phyloP scores from a whole-genome alignment of 2,329 filamentous ascomycete genomes.

The Graphilbum sp. region DNA sequence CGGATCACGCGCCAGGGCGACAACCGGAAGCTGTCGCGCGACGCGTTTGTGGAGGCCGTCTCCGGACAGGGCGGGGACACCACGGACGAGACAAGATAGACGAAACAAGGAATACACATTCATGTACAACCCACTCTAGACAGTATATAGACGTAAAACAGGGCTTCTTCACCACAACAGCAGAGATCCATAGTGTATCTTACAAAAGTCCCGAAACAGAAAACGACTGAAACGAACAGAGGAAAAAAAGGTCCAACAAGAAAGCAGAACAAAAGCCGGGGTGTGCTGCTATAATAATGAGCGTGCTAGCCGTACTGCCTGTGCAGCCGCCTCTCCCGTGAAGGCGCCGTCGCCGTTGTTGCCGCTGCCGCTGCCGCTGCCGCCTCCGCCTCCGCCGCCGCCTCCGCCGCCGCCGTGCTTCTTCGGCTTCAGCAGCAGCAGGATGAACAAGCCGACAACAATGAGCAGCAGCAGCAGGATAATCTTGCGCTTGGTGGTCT shows the following conservation, averaged over 20 bases:
- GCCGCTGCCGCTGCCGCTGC: background rate
- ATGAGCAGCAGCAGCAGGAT: conserved; percentile 77
- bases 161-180: too few species aligned
- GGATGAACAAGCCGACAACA: conserved; percentile 72
- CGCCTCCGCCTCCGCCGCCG: background rate
- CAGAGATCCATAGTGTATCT: too few species aligned
- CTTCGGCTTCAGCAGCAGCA: conserved; percentile 68
- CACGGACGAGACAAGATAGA: too few species aligned
- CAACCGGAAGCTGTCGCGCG: conserved; percentile 1
- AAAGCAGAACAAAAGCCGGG: too few species aligned
- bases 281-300: background rate
- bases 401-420: conserved; percentile 15
- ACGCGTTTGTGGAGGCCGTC: conserved; percentile 2
- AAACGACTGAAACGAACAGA: too few species aligned
- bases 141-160: too few species aligned
- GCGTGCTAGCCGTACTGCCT: background rate
- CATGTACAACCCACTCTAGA: too few species aligned
- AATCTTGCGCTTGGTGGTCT: conserved; percentile 78
- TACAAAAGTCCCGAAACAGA: too few species aligned
- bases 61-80: background rate
- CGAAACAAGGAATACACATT: too few species aligned
- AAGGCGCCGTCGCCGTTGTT: background rate
- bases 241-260: too few species aligned
- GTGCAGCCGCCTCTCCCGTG: background rate
- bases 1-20: conserved; percentile 4